Evolutionary conservation across 352 stramenopile genomes (phyloP).

Genomic region (Peronospora tabacina): DNA sequence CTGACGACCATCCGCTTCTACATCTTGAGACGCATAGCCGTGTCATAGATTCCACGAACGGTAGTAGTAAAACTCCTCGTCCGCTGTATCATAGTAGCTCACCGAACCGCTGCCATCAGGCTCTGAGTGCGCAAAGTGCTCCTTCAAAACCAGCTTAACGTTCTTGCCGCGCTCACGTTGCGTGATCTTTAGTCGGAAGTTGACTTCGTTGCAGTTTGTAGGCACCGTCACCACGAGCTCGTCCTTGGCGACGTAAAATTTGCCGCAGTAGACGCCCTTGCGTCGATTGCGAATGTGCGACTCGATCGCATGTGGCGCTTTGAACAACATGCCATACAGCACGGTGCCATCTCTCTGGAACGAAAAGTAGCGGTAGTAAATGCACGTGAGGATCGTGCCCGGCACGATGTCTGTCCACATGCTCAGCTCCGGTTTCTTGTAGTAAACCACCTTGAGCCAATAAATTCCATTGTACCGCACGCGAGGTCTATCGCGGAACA

Average conservation of each 20-base stretch:
- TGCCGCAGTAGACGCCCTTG: constrained; percentile 46
- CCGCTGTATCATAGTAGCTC: constrained; percentile 58
- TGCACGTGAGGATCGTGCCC: constrained; percentile 65
- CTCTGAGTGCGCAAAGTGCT: constrained; percentile 69
- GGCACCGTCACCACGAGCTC: constrained; percentile 61
- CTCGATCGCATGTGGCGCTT: constrained; percentile 47
- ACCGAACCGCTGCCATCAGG: constrained; percentile 55
- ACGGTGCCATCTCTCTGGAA: constrained; percentile 70
- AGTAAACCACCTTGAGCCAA: constrained; percentile 68
- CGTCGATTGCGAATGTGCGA: constrained; percentile 27
- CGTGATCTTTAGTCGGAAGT: constrained; percentile 58
- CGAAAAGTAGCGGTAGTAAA: constrained; percentile 81
- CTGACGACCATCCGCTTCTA: constrained; percentile 2
- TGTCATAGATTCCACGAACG: constrained; percentile 60
- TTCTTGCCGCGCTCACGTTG: constrained; percentile 44
- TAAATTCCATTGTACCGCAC: constrained; percentile 81
- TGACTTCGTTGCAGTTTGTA: constrained; percentile 58
- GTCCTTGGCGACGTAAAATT: constrained; percentile 59
- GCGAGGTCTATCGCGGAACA: constrained; percentile 58
- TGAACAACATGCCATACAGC: constrained; percentile 74
- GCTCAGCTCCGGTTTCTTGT: constrained; percentile 81
- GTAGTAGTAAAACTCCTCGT: constrained; percentile 76
- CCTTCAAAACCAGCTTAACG: constrained; percentile 49
- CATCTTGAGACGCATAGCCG: background rate
- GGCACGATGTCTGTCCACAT: constrained; percentile 73